phyloP scores from a whole-genome alignment of 176 grass and related monocot species.

The Carex scoparia region DNA sequence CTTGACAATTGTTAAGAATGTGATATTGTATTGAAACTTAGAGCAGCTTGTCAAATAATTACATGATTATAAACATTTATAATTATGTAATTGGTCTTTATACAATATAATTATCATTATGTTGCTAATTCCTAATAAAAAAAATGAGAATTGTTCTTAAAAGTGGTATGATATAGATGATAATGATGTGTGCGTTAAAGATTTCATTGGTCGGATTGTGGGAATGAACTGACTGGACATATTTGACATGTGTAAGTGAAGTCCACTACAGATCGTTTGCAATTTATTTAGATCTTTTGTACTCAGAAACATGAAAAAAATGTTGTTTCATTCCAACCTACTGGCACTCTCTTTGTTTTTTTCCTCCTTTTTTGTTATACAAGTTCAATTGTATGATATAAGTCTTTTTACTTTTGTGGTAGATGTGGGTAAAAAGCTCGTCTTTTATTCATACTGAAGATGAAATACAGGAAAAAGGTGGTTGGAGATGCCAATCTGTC shows the following conservation, averaged over 20 bases:
- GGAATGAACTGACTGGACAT: neutral
- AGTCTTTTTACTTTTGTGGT: slow-evolving; percentile 26
- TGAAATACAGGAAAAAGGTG: slow-evolving; percentile 43
- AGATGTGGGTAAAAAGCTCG: slow-evolving; percentile 66
- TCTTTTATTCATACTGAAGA: slow-evolving; percentile 29
- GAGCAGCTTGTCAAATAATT: neutral
- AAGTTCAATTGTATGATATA: slow-evolving; percentile 19
- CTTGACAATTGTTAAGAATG: neutral
- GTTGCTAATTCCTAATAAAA: neutral
- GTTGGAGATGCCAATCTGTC: slow-evolving; percentile 98
- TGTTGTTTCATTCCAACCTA: neutral
- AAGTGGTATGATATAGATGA: neutral
- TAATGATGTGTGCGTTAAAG: neutral
- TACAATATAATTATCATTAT: no score
- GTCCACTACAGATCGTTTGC: neutral
- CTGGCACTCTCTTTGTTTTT: neutral
- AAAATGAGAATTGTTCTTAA: neutral
- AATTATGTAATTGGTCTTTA: neutral
- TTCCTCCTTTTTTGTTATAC: neutral
- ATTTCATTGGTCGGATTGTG: neutral
- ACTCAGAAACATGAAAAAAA: neutral
- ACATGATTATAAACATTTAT: neutral
- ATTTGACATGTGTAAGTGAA: neutral
- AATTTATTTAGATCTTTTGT: neutral
- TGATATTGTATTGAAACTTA: neutral